Evolutionary conservation across 2,329 filamentous ascomycete species (phyloP), one percentile per base, ranked within the genome.

Genomic region (Cryphonectria parasitica): DNA sequence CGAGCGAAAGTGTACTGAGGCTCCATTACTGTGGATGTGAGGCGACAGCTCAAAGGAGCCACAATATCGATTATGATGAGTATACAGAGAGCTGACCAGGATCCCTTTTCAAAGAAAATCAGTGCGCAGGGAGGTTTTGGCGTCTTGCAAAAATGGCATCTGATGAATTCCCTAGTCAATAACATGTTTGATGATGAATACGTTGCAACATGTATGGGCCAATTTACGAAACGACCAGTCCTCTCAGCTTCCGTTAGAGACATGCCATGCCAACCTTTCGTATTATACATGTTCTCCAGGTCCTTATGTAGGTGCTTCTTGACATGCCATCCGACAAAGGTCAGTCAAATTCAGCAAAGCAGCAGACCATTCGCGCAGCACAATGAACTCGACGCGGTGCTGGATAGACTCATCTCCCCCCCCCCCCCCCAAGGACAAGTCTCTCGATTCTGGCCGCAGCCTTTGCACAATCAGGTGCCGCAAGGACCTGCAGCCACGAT

Each of bases 401-500:
- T 22, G 0, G 19, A 49, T 22, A n/a, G n/a, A n/a, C n/a, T n/a
- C n/a, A n/a, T n/a, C n/a, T n/a, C n/a, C n/a, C n/a, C n/a, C n/a
- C n/a, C n/a, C n/a, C n/a, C n/a, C n/a, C n/a, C n/a, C n/a, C n/a
- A n/a, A n/a, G n/a, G n/a, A n/a, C n/a, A n/a, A n/a, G n/a, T n/a
- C n/a, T n/a, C n/a, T n/a, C n/a, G n/a, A n/a, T n/a, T 52, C 45
- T 52, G 6, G 64, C 45, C 45, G 31, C 8, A 66, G 64, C 31
- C 25, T 61, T 28, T 19, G 34, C 41, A 49, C 2, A 7, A 34
- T 34, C 58, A 17, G 19, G n/a, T 52, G 56, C 34, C 28, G n/a
- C 39, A 7, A 25, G 36, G 39, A 39, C 28, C 41, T 41, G 15
- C 31, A 13, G 11, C 4, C 25, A 66, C 75, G 74, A 75, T 76